Base-by-base conservation (phyloP, 2,329 filamentous ascomycete genomes). In the Phyllosticta citriasiana region DNA sequence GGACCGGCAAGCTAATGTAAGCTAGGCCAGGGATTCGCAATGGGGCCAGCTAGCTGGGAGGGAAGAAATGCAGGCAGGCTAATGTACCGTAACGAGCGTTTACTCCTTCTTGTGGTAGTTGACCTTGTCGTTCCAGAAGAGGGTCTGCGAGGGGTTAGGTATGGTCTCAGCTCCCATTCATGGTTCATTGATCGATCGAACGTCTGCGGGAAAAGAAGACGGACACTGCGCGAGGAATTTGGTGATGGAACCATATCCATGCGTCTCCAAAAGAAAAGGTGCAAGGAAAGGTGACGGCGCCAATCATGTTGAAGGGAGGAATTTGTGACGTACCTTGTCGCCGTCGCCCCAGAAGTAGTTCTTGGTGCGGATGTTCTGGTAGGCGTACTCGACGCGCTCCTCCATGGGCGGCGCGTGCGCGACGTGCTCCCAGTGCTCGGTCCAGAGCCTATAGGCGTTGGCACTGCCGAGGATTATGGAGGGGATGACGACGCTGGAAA, bases 401-500 rank as follows among this genome's bases (percentile, higher is more conserved):
- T 96, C 91, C 68, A 93, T 82, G 67, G 94, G 89, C 64, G 88
- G 85, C 77, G 89, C 79, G 80, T 97, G 93, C 59, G 77, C 79
- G 85, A 88, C 91, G 83, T 99, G 94, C 79, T 95, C 89, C 93
- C 93, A 97, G 79, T 99, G 94, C 80, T 95, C 90, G 71, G 84
- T 86, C 91, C 91, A 99, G 65, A 96, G 86, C 73, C 87, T 86
- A 76, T 88, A 96, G 70, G 92, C 92, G 77, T 99, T 99, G 78
- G 86, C 80, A 67, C 78, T 75, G 63, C 88, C 86, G 67, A 91
- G 79, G 67, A 87, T 78, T 62, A 97, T 80, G 74, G 78, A 81
- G 61, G 93, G 92, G 66, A 88, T 79, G 67, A 89, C 85, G 72
- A 82, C 87, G 77, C 92, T 96, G 73, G 69, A 62, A 53, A 12